These are phyloP conservation scores for Sarocladium brachiariae DNA, from an alignment of 2,329 filamentous ascomycete species.

Conservation along the genomic window DNA sequence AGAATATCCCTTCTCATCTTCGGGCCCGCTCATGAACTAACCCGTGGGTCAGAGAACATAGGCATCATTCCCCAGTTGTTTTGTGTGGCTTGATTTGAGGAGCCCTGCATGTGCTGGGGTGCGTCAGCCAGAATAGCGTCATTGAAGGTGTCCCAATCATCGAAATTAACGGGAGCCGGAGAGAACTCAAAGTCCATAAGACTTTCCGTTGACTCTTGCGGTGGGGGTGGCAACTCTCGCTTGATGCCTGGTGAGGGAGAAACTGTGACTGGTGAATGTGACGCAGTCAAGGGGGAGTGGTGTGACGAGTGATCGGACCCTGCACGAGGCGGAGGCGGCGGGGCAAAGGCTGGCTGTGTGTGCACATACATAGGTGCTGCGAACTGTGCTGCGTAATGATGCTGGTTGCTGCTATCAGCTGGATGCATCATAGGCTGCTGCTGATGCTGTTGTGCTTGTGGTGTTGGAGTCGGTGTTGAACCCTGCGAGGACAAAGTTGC, in stretches of 20 bases:
- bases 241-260: constrained; percentile 27
- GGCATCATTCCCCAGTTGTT: constrained; percentile 27
- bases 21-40: constrained; percentile 25
- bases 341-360: background rate
- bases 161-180: constrained; percentile 29
- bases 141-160: constrained; percentile 34
- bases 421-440: constrained; percentile 18
- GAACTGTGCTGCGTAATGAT: constrained; percentile 23
- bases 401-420: constrained; percentile 17
- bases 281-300: constrained; percentile 24
- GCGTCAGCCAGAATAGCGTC: constrained; percentile 27
- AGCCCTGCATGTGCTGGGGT: constrained; percentile 20
- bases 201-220: constrained; percentile 17
- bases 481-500: constrained; percentile 26
- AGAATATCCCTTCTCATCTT: background rate
- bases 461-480: constrained; percentile 4
- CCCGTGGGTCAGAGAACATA: constrained; percentile 26
- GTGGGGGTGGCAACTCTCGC: constrained; percentile 28
- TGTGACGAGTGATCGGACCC: constrained; percentile 17
- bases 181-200: constrained; percentile 40
- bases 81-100: constrained; percentile 14
- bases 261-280: constrained; percentile 17
- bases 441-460: constrained; percentile 20
- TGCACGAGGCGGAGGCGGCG: constrained; percentile 9
- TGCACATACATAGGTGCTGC: constrained; percentile 26